These are phyloP conservation scores for Phytophthora pinifolia DNA, from an alignment of 352 stramenopile genomes.

Conservation along the genomic window DNA sequence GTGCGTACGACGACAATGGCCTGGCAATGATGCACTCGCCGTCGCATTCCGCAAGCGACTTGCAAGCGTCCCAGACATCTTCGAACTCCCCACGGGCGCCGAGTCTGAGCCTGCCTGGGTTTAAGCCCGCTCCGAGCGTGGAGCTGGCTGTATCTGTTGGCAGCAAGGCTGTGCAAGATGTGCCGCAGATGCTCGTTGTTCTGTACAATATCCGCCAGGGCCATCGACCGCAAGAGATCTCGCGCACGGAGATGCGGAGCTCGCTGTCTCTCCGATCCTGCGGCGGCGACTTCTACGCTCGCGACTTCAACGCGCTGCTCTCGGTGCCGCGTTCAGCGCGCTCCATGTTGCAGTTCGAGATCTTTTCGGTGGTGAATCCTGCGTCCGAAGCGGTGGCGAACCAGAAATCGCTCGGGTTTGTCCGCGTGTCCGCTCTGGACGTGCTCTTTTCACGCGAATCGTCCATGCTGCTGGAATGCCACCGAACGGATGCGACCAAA, in stretches of 20 bases:
- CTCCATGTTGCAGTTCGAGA: conserved; percentile 79
- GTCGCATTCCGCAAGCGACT: conserved; percentile 23
- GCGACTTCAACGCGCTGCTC: conserved; percentile 77
- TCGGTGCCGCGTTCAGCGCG: conserved; percentile 64
- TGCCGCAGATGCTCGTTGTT: conserved; percentile 75
- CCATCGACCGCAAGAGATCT: conserved; percentile 56
- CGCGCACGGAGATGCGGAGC: conserved; percentile 76
- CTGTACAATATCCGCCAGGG: conserved; percentile 56
- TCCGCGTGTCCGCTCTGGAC: conserved; percentile 70
- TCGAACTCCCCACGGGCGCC: conserved; percentile 41
- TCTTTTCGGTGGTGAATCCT: conserved; percentile 65
- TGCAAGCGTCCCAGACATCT: conserved; percentile 2
- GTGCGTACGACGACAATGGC: conserved; percentile 50
- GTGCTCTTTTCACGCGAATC: conserved; percentile 75
- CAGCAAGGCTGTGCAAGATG: conserved; percentile 64
- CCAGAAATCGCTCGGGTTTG: conserved; percentile 75
- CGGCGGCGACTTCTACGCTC: conserved; percentile 71
- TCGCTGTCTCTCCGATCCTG: conserved; percentile 68
- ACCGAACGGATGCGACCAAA: conserved; percentile 40
- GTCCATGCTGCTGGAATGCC: conserved; percentile 72
- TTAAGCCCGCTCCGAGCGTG: conserved; percentile 62
- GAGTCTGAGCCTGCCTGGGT: conserved; percentile 65
- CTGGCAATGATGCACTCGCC: conserved; percentile 36
- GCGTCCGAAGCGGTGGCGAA: conserved; percentile 50
- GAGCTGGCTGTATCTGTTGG: conserved; percentile 79